These are phyloP conservation scores for Cladosporium sp. DNA, from an alignment of 2,329 filamentous ascomycete genomes.

Conservation along the genomic window DNA sequence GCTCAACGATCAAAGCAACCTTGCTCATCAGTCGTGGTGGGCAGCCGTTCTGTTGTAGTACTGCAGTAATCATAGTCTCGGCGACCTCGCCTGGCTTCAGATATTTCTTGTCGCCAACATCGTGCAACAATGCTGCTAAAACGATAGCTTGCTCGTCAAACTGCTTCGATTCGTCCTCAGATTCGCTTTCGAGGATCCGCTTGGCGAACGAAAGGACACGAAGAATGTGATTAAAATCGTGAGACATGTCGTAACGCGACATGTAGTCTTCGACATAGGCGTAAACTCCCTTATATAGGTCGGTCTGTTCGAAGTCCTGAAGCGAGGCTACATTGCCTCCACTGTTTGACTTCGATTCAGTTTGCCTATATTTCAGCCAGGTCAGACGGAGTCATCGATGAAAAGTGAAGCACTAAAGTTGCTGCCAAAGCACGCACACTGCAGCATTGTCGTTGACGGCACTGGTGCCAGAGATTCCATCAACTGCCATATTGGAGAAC, in stretches of 20 bases:
- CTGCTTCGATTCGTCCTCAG: conserved; percentile 21
- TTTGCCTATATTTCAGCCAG: neutral
- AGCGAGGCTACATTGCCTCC: neutral
- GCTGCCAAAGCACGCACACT: conserved; percentile 4
- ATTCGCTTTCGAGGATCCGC: conserved; percentile 51
- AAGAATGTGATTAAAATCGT: conserved; percentile 81
- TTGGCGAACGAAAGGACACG: conserved; percentile 73
- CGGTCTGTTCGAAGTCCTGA: conserved; percentile 27
- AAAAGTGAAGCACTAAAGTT: neutral
- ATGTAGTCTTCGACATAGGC: conserved; percentile 68
- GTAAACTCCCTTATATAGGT: conserved; percentile 37
- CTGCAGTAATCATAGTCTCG: conserved; percentile 51
- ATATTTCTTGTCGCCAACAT: conserved; percentile 86
- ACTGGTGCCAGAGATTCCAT: neutral
- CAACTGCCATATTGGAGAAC: conserved; percentile 1
- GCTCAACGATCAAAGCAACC: conserved; percentile 68
- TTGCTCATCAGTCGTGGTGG: conserved; percentile 55
- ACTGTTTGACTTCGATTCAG: neutral
- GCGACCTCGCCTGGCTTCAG: conserved; percentile 47
- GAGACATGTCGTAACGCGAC: conserved; percentile 75
- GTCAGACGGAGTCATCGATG: neutral
- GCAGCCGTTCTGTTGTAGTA: conserved; percentile 57
- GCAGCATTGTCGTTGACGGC: neutral
- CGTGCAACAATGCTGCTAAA: conserved; percentile 62
- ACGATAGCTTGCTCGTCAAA: conserved; percentile 28